phyloP scores from a whole-genome alignment of 768 basidiomycete genomes.

The Pleurotus tuber-regium region DNA sequence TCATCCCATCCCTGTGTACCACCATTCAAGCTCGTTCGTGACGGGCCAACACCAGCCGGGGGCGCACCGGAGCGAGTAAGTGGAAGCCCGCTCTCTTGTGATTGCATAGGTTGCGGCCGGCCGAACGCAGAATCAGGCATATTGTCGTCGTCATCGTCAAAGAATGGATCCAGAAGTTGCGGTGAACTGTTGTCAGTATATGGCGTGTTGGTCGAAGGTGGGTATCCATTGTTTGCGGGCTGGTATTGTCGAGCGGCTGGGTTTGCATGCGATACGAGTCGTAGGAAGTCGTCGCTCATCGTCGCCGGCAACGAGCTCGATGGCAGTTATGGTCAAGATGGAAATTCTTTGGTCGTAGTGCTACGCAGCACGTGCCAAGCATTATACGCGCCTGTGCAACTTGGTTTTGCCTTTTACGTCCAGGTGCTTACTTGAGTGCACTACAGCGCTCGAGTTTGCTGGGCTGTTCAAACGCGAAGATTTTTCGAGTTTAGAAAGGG shows the following conservation, averaged over 20 bases:
- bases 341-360: neutral
- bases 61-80: conserved; percentile 57
- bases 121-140: conserved; percentile 68
- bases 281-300: conserved; percentile 74
- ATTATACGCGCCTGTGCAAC: conserved; percentile 4
- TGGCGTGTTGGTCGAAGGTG: conserved; percentile 45
- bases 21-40: conserved; percentile 38
- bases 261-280: conserved; percentile 70
- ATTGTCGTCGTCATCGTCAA: conserved; percentile 82
- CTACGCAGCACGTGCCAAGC: conserved; percentile 10
- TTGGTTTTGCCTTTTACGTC: neutral
- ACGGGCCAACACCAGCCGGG: conserved; percentile 54
- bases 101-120: conserved; percentile 43
- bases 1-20: conserved; percentile 66
- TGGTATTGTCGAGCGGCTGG: conserved; percentile 55
- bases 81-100: conserved; percentile 56
- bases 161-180: conserved; percentile 79
- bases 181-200: conserved; percentile 41
- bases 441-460: too few species aligned
- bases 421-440: too few species aligned
- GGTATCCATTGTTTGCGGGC: conserved; percentile 57
- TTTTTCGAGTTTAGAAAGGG: too few species aligned
- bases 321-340: conserved; percentile 5
- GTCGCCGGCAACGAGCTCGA: conserved; percentile 13
- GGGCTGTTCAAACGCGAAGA: too few species aligned